Evolutionary conservation across 805 yeast species (phyloP).

Genomic region (Komagataella pastoris): DNA sequence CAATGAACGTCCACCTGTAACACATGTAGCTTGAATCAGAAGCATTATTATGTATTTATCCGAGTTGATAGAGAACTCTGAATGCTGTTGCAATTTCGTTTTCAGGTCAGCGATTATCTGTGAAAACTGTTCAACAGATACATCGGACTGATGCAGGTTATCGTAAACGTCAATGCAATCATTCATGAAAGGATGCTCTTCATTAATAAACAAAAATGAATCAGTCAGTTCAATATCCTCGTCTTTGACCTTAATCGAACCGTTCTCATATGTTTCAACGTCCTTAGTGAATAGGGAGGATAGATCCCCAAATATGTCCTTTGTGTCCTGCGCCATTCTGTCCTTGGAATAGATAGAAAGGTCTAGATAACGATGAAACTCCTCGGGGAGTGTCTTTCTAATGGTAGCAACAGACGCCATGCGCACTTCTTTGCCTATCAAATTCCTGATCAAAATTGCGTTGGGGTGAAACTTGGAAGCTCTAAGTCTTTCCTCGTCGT

Average conservation of each 20-base stretch:
- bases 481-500: constrained; percentile 29
- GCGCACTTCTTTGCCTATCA: constrained; percentile 74
- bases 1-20: constrained; percentile 79
- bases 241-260: constrained; percentile 8
- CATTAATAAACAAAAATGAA: constrained; percentile 19
- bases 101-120: constrained; percentile 12
- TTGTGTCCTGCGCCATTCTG: constrained; percentile 23
- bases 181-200: constrained; percentile 18
- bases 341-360: constrained; percentile 22
- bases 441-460: constrained; percentile 57
- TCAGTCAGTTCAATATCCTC: constrained; percentile 17
- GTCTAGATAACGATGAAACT: constrained; percentile 35
- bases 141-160: constrained; percentile 16
- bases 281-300: neutral
- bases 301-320: constrained; percentile 16
- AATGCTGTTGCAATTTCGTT: constrained; percentile 7
- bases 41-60: constrained; percentile 41
- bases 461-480: constrained; percentile 55
- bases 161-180: constrained; percentile 18
- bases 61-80: constrained; percentile 14
- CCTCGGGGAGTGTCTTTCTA: constrained; percentile 54
- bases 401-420: constrained; percentile 67
- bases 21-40: constrained; percentile 58
- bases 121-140: constrained; percentile 14
- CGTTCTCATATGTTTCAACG: constrained; percentile 4